These are phyloP conservation scores for Aspergillus proliferans DNA, from an alignment of 2,329 filamentous ascomycete species.

Conservation along the genomic window DNA sequence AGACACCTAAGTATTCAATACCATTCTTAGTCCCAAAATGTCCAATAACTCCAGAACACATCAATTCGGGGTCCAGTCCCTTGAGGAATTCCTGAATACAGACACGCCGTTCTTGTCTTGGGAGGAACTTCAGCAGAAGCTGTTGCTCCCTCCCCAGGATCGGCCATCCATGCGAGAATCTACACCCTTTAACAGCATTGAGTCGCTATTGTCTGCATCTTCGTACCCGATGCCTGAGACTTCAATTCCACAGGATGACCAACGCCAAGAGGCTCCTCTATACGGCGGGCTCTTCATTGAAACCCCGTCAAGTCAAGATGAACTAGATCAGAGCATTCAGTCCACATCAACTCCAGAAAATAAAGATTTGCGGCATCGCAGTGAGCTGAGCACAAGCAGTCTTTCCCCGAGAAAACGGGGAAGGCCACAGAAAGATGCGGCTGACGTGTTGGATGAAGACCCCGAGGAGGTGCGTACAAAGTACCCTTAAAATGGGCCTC, in stretches of 20 bases:
- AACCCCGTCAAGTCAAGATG: neutral
- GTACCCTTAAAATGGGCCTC: too few relatives aligned
- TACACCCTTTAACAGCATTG: neutral
- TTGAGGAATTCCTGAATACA: neutral
- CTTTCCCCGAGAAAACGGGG: neutral
- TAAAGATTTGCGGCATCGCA: neutral
- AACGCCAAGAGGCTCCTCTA: neutral
- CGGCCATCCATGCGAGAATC: neutral
- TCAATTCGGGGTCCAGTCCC: too few relatives aligned
- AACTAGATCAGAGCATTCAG: neutral
- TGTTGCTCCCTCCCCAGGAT: neutral
- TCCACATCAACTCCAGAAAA: neutral
- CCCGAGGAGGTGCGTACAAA: neutral
- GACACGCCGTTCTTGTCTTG: neutral
- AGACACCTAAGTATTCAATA: too few relatives aligned
- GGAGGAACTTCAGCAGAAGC: neutral
- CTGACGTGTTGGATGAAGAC: neutral
- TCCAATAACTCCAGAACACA: too few relatives aligned
- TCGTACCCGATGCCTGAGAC: neutral
- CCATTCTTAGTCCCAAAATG: too few relatives aligned
- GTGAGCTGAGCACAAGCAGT: neutral
- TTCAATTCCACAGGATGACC: neutral
- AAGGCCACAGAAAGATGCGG: neutral
- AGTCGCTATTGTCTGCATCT: neutral
- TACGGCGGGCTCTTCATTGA: neutral